Evolutionary conservation across 352 stramenopile species (phyloP).

Genomic region (Phytophthora sojae): DNA sequence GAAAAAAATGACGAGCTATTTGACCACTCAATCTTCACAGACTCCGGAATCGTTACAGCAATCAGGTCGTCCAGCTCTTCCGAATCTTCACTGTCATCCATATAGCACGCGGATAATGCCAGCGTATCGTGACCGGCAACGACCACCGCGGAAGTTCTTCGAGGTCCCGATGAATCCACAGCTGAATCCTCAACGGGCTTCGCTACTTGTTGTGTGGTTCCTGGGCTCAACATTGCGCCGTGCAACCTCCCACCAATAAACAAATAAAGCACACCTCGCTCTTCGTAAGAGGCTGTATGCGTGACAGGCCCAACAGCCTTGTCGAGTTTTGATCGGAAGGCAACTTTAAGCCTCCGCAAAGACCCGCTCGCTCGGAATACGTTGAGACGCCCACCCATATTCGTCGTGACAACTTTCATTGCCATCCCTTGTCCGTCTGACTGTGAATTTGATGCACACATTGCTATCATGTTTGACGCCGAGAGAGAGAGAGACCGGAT

Average conservation of each 20-base stretch:
- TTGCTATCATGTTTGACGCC: slow-evolving; percentile 42
- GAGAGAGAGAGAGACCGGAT: slow-evolving; percentile 33
- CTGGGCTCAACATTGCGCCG: slow-evolving; percentile 31
- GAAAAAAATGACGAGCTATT: slow-evolving; percentile 46
- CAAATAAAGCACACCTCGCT: slow-evolving; percentile 48
- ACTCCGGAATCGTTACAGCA: slow-evolving; percentile 49
- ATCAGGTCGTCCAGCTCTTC: slow-evolving; percentile 42
- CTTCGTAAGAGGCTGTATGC: slow-evolving; percentile 48
- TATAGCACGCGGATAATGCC: slow-evolving; percentile 32
- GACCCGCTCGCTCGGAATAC: slow-evolving; percentile 47
- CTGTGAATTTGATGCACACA: slow-evolving; percentile 8
- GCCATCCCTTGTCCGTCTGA: not conserved
- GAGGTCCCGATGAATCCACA: not conserved
- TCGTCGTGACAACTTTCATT: slow-evolving; percentile 50
- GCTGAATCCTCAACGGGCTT: slow-evolving; percentile 10
- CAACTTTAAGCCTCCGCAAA: slow-evolving; percentile 44
- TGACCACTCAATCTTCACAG: slow-evolving; percentile 65
- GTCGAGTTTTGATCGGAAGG: slow-evolving; percentile 36
- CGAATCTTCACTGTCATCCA: slow-evolving; percentile 37
- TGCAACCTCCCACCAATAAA: slow-evolving; percentile 45
- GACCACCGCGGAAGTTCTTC: slow-evolving; percentile 3
- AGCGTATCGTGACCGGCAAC: slow-evolving; percentile 9
- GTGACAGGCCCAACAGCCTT: slow-evolving; percentile 36
- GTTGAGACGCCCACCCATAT: slow-evolving; percentile 47
- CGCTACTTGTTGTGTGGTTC: not conserved